Evolutionary conservation across 2,329 filamentous ascomycete genomes (phyloP), one percentile per base, ranked within the genome.

Genomic region (Metarhizium brunneum): DNA sequence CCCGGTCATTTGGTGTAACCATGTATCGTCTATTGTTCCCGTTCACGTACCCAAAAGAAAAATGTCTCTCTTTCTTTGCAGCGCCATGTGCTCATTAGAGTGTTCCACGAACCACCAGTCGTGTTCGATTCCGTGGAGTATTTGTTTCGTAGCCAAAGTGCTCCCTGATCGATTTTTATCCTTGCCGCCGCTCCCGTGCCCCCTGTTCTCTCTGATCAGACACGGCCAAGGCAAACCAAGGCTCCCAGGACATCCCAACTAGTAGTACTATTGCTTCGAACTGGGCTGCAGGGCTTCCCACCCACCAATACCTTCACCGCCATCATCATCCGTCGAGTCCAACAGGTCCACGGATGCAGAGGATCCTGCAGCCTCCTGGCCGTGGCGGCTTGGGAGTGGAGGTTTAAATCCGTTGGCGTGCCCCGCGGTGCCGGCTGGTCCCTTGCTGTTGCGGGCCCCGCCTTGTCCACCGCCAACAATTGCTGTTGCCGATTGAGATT

Each of bases 221-320:
- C n/a, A 20, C 6, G 42, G 16, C 42, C 42, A 45, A 45, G 18
- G 16, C 42, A 18, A 45, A 20, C 14, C 49, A 14, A 35, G 10
- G 32, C 32, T 35, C 10, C 32, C 32, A 11, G 32, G 3, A 11
- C 32, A 35, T 35, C 5, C 35, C 43, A 40, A 42, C 40, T 10
- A 42, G 13, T 25, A 25, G 25, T 42, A 42, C 54, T 58, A 62
- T 55, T 61, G 54, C 50, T 61, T 61, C 42, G 64, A 64, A 54
- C 65, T 73, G 30, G 80, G 80, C 64, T 79, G 79, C 63, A 83
- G 62, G 4, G 79, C 77, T 62, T 82, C 78, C 79, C 80, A 83
- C 25, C 76, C 73, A 13, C 76, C 75, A 66, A 81, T 70, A 42
- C 76, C 76, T 40, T 69, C 68, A n/a, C 63, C 67, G 20, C 69